phyloP scores from a whole-genome alignment of 2,329 filamentous ascomycete genomes.

The Lasiodiplodia theobromae region DNA sequence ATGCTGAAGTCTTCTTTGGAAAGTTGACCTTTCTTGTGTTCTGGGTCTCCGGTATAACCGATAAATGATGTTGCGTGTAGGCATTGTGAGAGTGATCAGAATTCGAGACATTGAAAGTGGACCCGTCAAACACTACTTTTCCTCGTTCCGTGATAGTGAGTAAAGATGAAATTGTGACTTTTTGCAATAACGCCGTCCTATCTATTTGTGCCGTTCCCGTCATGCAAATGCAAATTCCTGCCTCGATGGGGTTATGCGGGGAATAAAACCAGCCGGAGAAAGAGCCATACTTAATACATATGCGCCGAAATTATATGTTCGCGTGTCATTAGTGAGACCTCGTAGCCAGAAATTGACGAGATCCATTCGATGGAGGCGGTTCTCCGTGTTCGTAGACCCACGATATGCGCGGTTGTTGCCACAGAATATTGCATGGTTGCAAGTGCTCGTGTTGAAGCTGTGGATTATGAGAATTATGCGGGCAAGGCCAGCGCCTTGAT shows the following conservation, averaged over 20 bases:
- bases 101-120: background rate
- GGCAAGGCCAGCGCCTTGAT: constrained; percentile 59
- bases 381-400: background rate
- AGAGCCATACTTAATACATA: constrained; percentile 23
- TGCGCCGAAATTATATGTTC: constrained; percentile 13
- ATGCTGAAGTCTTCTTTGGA: no score
- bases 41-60: no score
- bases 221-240: constrained; percentile 19
- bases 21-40: no score
- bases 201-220: constrained; percentile 16
- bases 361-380: background rate
- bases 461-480: background rate
- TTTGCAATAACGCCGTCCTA: constrained; percentile 17
- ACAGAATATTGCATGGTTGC: background rate
- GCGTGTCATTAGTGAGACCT: background rate
- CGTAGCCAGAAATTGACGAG: background rate
- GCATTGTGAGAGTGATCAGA: background rate
- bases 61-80: background rate
- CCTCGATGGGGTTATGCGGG: background rate
- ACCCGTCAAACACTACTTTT: background rate
- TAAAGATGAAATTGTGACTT: background rate
- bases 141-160: background rate
- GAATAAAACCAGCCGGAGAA: constrained; percentile 1
- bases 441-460: background rate
- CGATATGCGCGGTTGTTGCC: background rate